Base-by-base conservation (phyloP, 2,329 filamentous ascomycete genomes). In the Cladophialophora immunda region DNA sequence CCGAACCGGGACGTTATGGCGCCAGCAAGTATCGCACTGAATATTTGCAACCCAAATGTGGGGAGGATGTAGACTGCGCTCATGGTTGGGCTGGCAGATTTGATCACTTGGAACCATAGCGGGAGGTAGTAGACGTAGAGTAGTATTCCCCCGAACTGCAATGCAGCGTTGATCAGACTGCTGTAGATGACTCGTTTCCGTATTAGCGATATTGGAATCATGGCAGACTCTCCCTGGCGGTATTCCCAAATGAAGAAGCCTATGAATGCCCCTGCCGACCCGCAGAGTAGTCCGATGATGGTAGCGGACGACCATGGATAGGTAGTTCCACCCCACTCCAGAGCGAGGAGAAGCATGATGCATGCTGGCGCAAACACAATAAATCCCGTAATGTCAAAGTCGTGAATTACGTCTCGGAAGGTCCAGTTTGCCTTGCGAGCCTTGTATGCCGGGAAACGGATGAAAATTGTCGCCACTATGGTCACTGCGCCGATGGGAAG, bases 101-200 rank as follows among this genome's bases (percentile, higher is more conserved):
- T 78, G 65, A 82, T 77, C 2, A 78, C 79, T 69, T 84, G 81
- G 69, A 83, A 83, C 75, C 78, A 83, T 30, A 82, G 74, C 0
- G 81, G 80, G 1, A 82, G 61, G 58, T 78, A 80, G 63, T 78
- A 81, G 7, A 78, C 68, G 1, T 56, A 60, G 7, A 66, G 53
- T 29, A 70, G 25, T 13, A 68, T 22, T 13, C 58, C 59, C 9
- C 66, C 64, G 54, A 80, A 71, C 38, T 78, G 76, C 19, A 78
- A 74, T 64, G 81, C 74, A 6, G 72, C 27, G 30, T 53, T 67
- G n/a, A 68, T 8, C 58, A 62, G 61, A 38, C 65, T 57, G 60
- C 52, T 64, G 47, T 55, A 67, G 22, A 72, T 66, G 17, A 68
- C 62, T 15, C 65, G 54, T 17, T 58, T 57, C 13, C 62, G 52